Conservation (phyloP, 202 grass and related monocot species). For the Schoenoplectus tabernaemontani region DNA sequence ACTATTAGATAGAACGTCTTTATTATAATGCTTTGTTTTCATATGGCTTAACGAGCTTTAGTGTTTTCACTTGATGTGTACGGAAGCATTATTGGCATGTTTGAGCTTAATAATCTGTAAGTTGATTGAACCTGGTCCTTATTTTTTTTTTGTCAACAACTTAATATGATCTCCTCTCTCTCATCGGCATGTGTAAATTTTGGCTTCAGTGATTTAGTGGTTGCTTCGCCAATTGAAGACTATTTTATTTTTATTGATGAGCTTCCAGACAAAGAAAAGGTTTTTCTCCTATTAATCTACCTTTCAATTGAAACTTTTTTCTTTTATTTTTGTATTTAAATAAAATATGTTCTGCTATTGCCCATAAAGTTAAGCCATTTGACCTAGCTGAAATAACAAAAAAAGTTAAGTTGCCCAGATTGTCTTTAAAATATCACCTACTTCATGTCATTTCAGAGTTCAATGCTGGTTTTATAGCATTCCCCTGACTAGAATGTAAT, state of each 20-base stretch:
- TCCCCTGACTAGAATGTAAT: not conserved
- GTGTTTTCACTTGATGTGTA: slow-evolving; percentile 94
- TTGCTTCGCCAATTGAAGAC: slow-evolving; percentile 89
- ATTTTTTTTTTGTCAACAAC: not conserved
- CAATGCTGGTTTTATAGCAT: not conserved
- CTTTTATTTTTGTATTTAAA: too few relatives aligned
- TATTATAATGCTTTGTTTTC: not conserved
- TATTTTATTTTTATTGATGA: slow-evolving; percentile 92
- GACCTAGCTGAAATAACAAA: not conserved
- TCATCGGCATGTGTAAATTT: slow-evolving; percentile 8
- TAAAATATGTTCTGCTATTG: too few relatives aligned
- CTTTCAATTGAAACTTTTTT: too few relatives aligned
- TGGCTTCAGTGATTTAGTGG: slow-evolving; percentile 73
- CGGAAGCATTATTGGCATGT: slow-evolving; percentile 95
- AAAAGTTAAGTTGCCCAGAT: not conserved
- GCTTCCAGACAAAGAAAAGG: slow-evolving; percentile 79
- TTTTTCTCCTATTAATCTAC: slow-evolving; percentile 20
- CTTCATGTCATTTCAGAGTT: not conserved
- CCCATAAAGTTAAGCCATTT: too few relatives aligned
- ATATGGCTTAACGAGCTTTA: slow-evolving; percentile 51
- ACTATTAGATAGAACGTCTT: not conserved
- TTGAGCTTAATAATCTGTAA: slow-evolving; percentile 99
- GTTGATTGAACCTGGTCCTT: slow-evolving; percentile 20
- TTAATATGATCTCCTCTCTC: not conserved
- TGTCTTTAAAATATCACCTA: not conserved